Evolutionary conservation across 495 filamentous ascomycete genomes (phyloP), one percentile per base, ranked within the genome.

Genomic region (Coniosporium apollinis): DNA sequence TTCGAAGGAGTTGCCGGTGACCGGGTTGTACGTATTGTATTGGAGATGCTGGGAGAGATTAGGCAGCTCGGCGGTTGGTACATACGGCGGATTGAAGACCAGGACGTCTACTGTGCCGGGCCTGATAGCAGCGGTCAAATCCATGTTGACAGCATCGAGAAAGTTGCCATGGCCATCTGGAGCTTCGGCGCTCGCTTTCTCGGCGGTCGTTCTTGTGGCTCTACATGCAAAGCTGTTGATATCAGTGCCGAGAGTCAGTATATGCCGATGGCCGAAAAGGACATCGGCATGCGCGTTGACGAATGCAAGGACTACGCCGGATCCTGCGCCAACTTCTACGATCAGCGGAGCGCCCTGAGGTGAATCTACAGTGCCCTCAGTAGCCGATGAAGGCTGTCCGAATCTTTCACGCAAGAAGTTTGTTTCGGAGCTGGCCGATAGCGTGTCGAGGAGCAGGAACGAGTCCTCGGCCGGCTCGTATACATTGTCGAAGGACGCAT

Each of bases 381-480:
- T 1, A 9, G n/a, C 18, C n/a, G 10, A 8, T 9, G 3, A 32
- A 17, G 18, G 1, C 8, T 32, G 15, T 19, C 18, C 17, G 62
- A 94, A 85, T 29, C 70, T 70, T 7, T 57, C 24, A 18, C 58
- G 58, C 21, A 94, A 74, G 54, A 86, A 97, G 22, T 63, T 39
- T 4, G 69, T 78, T 56, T 92, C 82, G 9, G 67, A 50, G 7
- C 59, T 26, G 3, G 76, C 75, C n/a, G 84, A 82, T 19, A 97
- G 65, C 0, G 84, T 89, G 61, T 97, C 89, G 18, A 97, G 69
- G 22, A 97, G 65, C n/a, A 97, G 71, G 52, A 77, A 96, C 13
- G 83, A 91, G 57, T 97, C 89, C 58, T 94, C 89, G 8, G 86
- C 76, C 28, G 89, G 89, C 51, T 92, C 82, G 58, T 97, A 97